phyloP scores from a whole-genome alignment of 345 rosid genomes.

The Kernera saxatilis region DNA sequence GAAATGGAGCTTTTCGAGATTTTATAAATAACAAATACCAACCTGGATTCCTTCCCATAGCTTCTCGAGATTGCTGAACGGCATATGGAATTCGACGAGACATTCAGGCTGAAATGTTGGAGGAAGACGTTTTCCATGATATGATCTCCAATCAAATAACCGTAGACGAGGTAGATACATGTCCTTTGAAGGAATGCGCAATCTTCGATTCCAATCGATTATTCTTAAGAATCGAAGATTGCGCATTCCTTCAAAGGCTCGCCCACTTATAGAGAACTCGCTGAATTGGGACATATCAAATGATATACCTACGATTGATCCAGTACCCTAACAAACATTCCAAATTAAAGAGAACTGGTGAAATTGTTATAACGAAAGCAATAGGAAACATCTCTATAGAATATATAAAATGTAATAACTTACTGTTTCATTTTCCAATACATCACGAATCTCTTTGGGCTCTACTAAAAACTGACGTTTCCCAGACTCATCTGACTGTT shows the following conservation, averaged over 20 bases:
- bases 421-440: constrained; percentile 11
- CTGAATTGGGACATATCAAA: background rate
- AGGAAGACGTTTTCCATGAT: constrained; percentile 9
- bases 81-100: background rate
- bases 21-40: background rate
- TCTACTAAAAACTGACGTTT: too few species aligned
- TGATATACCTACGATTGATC: constrained; percentile 16
- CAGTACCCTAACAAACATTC: constrained; percentile 6
- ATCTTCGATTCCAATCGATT: background rate
- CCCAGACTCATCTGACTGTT: constrained; percentile 11
- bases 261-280: background rate
- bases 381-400: background rate
- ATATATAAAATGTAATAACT: background rate
- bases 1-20: too few species aligned
- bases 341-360: background rate
- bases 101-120: background rate
- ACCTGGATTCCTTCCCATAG: background rate
- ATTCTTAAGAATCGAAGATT: constrained; percentile 20
- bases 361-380: background rate
- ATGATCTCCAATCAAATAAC: constrained; percentile 1
- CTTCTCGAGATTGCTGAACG: background rate
- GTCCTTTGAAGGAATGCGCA: too few species aligned
- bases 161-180: constrained; percentile 3
- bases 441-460: constrained; percentile 9
- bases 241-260: constrained; percentile 15